Conservation (phyloP, 202 grass and related monocot genomes). For the Cymbopogon flexuosus region DNA sequence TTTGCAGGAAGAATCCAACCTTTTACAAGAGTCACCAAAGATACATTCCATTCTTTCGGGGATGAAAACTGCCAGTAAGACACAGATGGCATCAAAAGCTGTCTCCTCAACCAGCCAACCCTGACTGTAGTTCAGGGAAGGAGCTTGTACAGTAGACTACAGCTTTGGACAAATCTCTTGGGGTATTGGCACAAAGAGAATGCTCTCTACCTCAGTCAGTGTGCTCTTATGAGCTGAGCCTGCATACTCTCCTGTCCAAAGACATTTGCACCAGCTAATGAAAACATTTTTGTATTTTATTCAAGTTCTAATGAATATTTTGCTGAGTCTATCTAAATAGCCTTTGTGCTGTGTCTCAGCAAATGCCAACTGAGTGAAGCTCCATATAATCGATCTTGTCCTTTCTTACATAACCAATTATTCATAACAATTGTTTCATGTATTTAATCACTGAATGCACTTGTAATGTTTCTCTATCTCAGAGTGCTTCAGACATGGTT, state of each 20-base stretch:
- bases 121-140: background rate
- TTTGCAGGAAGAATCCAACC: background rate
- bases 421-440: slow-evolving; percentile 8
- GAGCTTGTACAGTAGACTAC: background rate
- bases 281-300: background rate
- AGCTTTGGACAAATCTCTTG: background rate
- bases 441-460: slow-evolving; percentile 8
- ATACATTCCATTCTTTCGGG: no score
- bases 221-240: background rate
- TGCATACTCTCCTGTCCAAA: background rate
- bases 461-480: slow-evolving; percentile 38
- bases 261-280: background rate
- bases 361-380: slow-evolving; percentile 11
- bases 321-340: background rate
- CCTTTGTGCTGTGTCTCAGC: background rate
- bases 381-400: background rate
- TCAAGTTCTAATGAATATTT: background rate
- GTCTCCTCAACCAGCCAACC: background rate
- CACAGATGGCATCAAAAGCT: background rate
- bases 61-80: background rate
- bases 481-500: slow-evolving; percentile 99
- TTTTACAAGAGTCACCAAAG: no score
- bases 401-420: background rate
- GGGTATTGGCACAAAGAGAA: background rate
- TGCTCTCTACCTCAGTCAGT: background rate